phyloP scores from a whole-genome alignment of 116 monocot species.

The Iris pallida region DNA sequence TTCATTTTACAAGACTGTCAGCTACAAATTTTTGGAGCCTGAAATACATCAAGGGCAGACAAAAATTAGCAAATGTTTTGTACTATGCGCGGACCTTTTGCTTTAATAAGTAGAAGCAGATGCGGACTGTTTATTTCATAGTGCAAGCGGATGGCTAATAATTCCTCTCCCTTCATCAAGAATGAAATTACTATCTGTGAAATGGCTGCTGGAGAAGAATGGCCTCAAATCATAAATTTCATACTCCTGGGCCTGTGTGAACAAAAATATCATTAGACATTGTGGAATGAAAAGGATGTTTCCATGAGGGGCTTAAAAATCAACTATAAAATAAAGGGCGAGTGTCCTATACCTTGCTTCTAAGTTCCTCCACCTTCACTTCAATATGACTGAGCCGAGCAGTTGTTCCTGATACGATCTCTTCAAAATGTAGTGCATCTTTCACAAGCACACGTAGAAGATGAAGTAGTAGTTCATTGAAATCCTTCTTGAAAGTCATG shows the following conservation, averaged over 20 bases:
- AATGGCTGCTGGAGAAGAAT: conserved; percentile 67
- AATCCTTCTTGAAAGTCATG: conserved; percentile 94
- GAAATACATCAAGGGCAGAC: too few relatives aligned
- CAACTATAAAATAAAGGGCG: background rate
- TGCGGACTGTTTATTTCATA: conserved; percentile 11
- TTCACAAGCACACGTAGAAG: conserved; percentile 78
- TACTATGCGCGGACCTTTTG: too few relatives aligned
- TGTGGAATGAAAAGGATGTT: background rate
- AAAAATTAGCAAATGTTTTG: too few relatives aligned
- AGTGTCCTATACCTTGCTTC: conserved; percentile 47
- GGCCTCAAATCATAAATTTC: conserved; percentile 83
- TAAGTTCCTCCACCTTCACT: conserved; percentile 77
- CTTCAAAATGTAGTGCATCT: conserved; percentile 73
- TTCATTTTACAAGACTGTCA: too few relatives aligned
- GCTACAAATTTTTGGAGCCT: too few relatives aligned
- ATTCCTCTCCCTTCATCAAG: conserved; percentile 66
- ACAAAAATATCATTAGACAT: conserved; percentile 5
- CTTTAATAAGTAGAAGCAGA: background rate
- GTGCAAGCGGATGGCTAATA: conserved; percentile 58
- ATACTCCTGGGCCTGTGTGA: conserved; percentile 78
- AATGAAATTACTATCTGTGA: conserved; percentile 60
- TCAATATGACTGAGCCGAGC: conserved; percentile 55
- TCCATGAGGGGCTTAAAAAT: background rate
- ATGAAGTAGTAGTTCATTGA: conserved; percentile 78
- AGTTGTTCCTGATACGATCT: conserved; percentile 59